A percentile compares a stretch with the other conserved stretches of the same genome.
phyloP scores from a whole-genome alignment of 129 eudicot species.

The Flaveria sonorensis region DNA sequence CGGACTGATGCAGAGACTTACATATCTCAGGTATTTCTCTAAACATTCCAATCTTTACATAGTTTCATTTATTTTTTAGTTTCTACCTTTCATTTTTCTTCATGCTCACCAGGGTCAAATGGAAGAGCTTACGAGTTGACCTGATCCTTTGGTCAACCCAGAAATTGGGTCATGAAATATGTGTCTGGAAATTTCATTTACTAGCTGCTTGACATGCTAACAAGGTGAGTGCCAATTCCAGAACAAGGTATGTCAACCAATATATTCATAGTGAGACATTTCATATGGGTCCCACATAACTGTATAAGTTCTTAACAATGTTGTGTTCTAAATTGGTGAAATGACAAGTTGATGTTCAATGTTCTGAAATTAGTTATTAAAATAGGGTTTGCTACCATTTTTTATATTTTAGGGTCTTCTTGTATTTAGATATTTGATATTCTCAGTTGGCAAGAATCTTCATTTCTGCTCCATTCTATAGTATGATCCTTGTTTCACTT shows the following conservation, averaged over 20 bases:
- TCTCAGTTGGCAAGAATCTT: neutral
- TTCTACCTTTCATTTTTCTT: neutral
- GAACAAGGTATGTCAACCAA: no score
- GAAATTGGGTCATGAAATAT: neutral
- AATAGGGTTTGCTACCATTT: neutral
- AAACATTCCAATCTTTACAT: slow-evolving; percentile 1
- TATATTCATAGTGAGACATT: no score
- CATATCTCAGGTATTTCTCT: slow-evolving; percentile 60
- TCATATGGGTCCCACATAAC: no score
- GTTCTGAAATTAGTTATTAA: neutral
- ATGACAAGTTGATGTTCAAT: neutral
- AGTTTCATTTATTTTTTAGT: neutral
- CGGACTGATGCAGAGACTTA: slow-evolving; percentile 87
- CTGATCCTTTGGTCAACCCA: slow-evolving; percentile 13
- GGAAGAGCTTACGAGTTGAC: slow-evolving; percentile 82
- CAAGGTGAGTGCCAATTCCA: slow-evolving; percentile 13
- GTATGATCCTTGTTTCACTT: neutral
- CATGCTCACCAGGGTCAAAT: slow-evolving; percentile 65
- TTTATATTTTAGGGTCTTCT: neutral
- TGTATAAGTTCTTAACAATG: neutral
- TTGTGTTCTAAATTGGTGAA: neutral
- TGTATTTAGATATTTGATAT: slow-evolving; percentile 22
- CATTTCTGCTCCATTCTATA: neutral
- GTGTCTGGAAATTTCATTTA: slow-evolving; percentile 18
- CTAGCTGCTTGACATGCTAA: slow-evolving; percentile 20